Evolutionary conservation across 2,329 filamentous ascomycete species (phyloP), one percentile per base, ranked within the genome.

Genomic region (Clonostachys rhizophaga): DNA sequence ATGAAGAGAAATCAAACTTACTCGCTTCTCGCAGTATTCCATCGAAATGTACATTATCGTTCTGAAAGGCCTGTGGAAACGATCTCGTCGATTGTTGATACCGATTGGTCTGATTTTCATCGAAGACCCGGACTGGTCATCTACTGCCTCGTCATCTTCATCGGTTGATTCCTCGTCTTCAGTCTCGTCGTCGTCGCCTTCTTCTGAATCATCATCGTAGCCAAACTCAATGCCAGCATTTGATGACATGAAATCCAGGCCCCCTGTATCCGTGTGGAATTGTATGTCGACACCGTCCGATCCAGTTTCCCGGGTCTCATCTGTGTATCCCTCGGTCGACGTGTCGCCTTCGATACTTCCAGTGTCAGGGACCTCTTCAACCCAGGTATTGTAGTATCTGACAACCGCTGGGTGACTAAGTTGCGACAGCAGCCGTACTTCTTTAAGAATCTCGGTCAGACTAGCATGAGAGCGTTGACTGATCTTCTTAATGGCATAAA

Each of bases 401-500:
- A 96, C 90, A 13, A 86, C 81, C 18, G 81, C 77, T 5, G 91
- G 91, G 64, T 97, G 92, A 58, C 95, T 96, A 48, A 99, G 78
- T 50, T 90, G 83, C n/a, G 92, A 95, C 14, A 99, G 74, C 9
- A 97, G 71, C 62, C 91, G 86, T 39, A 96, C 92, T 64, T 94
- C 89, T 47, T 88, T 90, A 24, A 92, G 64, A 12, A 91, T 84
- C 60, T 96, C 88, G 1, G 87, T 91, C 37, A 97, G 73, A 49
- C 87, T 89, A 49, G 84, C 78, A 24, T 87, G 80, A 1, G 89
- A 89, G 45, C 86, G 85, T 55, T 94, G 89, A 2, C 84, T 89
- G 51, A 99, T 94, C 63, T 97, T 96, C 65, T 99, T 99, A 62
- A 99, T 89, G 16, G 94, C 94, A 66, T 97, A 99, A 40, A 95